Evolutionary conservation across 805 yeast genomes (phyloP), one percentile per base, ranked within the genome.

Genomic region (Lachancea fermentati): DNA sequence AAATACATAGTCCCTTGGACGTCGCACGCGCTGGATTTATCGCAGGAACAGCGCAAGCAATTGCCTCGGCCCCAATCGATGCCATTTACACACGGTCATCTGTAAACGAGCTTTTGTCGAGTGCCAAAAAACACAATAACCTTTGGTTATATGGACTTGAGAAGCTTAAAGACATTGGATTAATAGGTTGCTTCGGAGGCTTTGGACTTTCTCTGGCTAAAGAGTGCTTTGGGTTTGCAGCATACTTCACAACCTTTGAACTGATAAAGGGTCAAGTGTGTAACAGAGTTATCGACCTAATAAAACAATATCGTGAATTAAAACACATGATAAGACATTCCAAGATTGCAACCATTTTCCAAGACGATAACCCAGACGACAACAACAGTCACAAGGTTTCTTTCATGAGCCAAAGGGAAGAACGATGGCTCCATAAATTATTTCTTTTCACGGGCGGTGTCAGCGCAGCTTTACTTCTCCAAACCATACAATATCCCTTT

Each of bases 31-130:
- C 96, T 0, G 97, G 97, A 0, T 78, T 81, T 41, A 48, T 85
- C 0, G 96, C 96, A 0, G 97, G 97, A 1, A 78, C 81, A 0
- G 78, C 79, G 17, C 96, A 93, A 52, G 83, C 95, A n/a, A 64
- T 86, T 13, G 89, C 86, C 0, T 95, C 96, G 2, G 91, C 96
- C 1, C 97, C 97, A 0, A 71, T 91, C 4, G 97, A 91, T 62
- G 96, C 97, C 5, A 78, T 91, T 3, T 84, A 82, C 54, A 77
- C 95, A 1, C 71, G 97, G 49, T 85, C 89, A 48, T 72, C 79
- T 1, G 81, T 86, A 4, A 75, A 82, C 8, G 95, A 87, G 49
- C 64, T 89, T 39, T 62, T 86, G 12, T 72, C 74, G 38, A 84
- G 87, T 5, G 49, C 55, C 16, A 43, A 50, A 53, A 69, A 72